These are phyloP conservation scores for Neobulgaria alba DNA, from an alignment of 2,329 filamentous ascomycete species.

Conservation along the genomic window DNA sequence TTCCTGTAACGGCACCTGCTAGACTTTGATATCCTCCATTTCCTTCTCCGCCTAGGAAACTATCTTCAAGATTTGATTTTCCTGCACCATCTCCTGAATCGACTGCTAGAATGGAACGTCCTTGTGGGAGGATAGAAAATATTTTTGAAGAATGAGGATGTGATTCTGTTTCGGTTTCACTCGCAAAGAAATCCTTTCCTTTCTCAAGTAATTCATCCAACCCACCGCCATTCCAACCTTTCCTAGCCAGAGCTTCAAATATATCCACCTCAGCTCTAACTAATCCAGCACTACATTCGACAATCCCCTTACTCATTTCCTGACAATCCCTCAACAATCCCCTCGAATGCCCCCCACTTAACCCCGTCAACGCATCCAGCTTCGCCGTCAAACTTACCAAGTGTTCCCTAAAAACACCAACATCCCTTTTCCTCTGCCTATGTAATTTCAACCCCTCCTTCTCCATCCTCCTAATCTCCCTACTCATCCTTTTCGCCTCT, in stretches of 20 bases:
- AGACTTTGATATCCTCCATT: constrained; percentile 50
- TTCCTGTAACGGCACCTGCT: constrained; percentile 35
- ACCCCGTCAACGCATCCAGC: constrained; percentile 52
- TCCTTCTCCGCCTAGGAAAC: constrained; percentile 45
- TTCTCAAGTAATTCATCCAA: constrained; percentile 58
- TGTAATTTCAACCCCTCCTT: constrained; percentile 57
- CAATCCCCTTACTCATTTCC: constrained; percentile 52
- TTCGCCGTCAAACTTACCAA: constrained; percentile 54
- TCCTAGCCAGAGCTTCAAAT: constrained; percentile 56
- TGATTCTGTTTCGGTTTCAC: constrained; percentile 29
- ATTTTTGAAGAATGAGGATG: constrained; percentile 40
- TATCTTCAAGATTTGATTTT: constrained; percentile 38
- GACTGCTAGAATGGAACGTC: constrained; percentile 50
- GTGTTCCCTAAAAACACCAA: constrained; percentile 53
- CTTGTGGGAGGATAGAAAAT: constrained; percentile 56
- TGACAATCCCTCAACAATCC: constrained; percentile 54
- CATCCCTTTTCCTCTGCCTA: constrained; percentile 48
- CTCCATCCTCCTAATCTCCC: constrained; percentile 55
- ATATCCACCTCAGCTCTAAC: constrained; percentile 63
- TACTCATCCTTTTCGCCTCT: constrained; percentile 44
- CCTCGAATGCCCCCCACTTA: constrained; percentile 53
- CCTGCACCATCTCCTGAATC: constrained; percentile 24
- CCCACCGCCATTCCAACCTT: constrained; percentile 59
- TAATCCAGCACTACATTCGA: constrained; percentile 56
- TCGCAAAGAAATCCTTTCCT: constrained; percentile 52